A percentile compares a stretch with the other conserved stretches of the same genome.
Conservation (phyloP, 1,284 basidiomycete genomes). For the Pseudozyma flocculosa region DNA sequence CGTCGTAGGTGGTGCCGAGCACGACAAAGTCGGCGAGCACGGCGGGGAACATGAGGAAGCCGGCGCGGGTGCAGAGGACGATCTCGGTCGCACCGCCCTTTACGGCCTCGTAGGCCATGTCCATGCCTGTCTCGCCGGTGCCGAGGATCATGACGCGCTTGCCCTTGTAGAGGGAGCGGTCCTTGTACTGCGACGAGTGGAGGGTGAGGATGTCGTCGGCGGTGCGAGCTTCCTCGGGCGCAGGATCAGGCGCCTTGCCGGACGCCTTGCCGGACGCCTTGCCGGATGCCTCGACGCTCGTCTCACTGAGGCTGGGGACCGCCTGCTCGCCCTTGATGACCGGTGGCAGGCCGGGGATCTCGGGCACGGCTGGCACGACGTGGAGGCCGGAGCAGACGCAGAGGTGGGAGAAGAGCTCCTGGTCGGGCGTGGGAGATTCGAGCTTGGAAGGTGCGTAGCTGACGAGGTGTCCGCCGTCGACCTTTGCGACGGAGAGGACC, state of each 20-base stretch:
- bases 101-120: constrained; percentile 64
- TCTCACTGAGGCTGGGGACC: background rate
- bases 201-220: constrained; percentile 38
- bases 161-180: constrained; percentile 37
- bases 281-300: too few species aligned
- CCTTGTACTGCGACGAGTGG: constrained; percentile 45
- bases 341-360: constrained; percentile 36
- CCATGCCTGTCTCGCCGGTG: constrained; percentile 69
- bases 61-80: constrained; percentile 64
- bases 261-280: too few species aligned
- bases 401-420: constrained; percentile 33
- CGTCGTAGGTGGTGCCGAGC: constrained; percentile 63
- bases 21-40: constrained; percentile 68
- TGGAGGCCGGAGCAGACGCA: constrained; percentile 45
- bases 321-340: constrained; percentile 23
- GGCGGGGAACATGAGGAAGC: constrained; percentile 66
- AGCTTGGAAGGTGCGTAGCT: constrained; percentile 7
- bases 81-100: constrained; percentile 66
- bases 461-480: constrained; percentile 24
- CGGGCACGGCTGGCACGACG: constrained; percentile 34
- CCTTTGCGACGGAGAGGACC: constrained; percentile 24
- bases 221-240: constrained; percentile 2
- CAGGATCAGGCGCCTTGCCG: too few species aligned
- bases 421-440: background rate
- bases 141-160: constrained; percentile 43